Evolutionary conservation across 176 grass and related monocot species (phyloP).

Genomic region (Aegilops bicornis): DNA sequence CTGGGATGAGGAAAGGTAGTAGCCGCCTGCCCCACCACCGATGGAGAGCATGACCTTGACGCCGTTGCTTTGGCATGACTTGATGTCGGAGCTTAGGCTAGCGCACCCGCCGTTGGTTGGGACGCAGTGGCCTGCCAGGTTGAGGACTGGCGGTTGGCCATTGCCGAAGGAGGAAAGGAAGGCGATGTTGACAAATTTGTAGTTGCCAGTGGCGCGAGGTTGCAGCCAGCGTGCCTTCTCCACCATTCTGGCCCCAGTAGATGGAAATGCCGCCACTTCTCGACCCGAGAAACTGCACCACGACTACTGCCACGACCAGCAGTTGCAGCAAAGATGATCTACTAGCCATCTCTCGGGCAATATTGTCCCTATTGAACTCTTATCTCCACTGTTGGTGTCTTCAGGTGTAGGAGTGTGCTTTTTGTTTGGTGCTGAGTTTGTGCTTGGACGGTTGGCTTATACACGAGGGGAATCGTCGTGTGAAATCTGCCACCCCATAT

Average conservation of each 20-base stretch:
- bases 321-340: not conserved
- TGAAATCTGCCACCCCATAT: not conserved
- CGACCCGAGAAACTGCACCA: not conserved
- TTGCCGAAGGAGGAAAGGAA: not conserved
- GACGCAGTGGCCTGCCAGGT: not conserved
- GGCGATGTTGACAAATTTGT: not conserved
- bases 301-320: not conserved
- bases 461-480: not conserved
- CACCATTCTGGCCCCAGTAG: not conserved
- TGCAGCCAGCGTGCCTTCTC: not conserved
- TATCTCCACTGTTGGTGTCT: not conserved
- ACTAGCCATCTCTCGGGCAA: not conserved
- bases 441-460: not conserved
- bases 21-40: not conserved
- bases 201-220: not conserved
- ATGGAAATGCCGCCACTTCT: not conserved
- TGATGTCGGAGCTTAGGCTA: not conserved
- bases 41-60: not conserved
- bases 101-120: not conserved
- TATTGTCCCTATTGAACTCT: not conserved
- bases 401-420: not conserved
- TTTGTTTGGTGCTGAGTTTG: not conserved
- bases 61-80: not conserved
- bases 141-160: not conserved
- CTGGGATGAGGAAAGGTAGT: not conserved